Conservation (phyloP, 1,284 basidiomycete genomes). For the Cryptococcus sp. region DNA sequence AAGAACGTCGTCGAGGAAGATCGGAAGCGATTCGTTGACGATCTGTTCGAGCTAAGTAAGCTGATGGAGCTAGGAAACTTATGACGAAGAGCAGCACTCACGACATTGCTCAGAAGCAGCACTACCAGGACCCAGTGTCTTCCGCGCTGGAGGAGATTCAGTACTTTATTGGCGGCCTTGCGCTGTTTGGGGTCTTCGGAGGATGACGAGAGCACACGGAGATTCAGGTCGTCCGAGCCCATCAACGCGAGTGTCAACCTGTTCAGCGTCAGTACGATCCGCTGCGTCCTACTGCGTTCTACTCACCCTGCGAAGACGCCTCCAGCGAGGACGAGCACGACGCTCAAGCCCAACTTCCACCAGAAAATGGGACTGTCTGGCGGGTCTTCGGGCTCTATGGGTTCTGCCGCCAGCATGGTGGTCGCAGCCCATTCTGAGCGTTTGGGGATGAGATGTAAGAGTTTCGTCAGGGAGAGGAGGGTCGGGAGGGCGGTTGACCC, state of each 20-base stretch:
- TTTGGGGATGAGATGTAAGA: conserved; percentile 36
- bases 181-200: conserved; percentile 71
- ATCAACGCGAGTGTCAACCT: conserved; percentile 84
- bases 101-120: conserved; percentile 79
- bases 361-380: conserved; percentile 57
- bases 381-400: conserved; percentile 42
- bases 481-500: conserved; percentile 31
- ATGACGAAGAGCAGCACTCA: conserved; percentile 53
- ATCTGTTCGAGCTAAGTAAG: conserved; percentile 57
- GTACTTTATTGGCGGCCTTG: conserved; percentile 71
- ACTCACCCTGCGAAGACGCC: conserved; percentile 84
- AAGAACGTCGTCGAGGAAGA: conserved; percentile 83
- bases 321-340: conserved; percentile 69
- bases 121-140: conserved; percentile 95
- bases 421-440: conserved; percentile 14
- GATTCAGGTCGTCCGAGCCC: conserved; percentile 91
- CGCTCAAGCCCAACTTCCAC: conserved; percentile 68
- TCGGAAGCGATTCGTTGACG: conserved; percentile 85
- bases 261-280: neutral
- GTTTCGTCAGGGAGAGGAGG: conserved; percentile 42
- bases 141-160: conserved; percentile 74
- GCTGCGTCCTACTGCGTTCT: neutral
- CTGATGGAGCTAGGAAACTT: neutral
- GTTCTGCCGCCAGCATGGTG: conserved; percentile 11
- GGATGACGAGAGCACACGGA: conserved; percentile 78